These are phyloP conservation scores for Capronia coronata DNA, from an alignment of 2,329 filamentous ascomycete genomes.

Conservation along the genomic window DNA sequence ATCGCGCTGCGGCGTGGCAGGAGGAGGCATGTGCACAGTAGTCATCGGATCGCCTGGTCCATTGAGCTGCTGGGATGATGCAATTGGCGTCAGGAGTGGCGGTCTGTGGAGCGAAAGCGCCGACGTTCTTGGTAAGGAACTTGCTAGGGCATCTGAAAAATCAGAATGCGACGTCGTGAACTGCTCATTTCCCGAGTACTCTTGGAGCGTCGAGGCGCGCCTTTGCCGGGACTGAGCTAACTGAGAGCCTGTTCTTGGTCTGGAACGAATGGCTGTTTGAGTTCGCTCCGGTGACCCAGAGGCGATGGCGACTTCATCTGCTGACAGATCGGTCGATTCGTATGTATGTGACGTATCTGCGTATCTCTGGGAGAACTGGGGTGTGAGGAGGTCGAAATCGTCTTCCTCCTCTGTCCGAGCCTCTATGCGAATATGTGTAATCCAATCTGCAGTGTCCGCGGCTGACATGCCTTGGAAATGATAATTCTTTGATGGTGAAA, in stretches of 20 bases:
- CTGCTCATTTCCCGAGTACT: constrained; percentile 58
- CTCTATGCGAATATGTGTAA: constrained; percentile 69
- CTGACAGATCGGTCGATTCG: constrained; percentile 39
- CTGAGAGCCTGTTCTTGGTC: constrained; percentile 14
- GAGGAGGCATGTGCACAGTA: constrained; percentile 41
- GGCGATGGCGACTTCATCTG: constrained; percentile 33
- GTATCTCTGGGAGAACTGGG: constrained; percentile 25
- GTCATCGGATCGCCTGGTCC: neutral
- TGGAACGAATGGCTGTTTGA: neutral
- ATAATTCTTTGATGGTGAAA: constrained; percentile 84
- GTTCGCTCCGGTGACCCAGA: constrained; percentile 5
- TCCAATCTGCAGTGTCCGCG: constrained; percentile 78
- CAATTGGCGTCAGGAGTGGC: constrained; percentile 31
- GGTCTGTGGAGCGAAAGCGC: constrained; percentile 22
- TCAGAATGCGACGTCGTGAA: constrained; percentile 72
- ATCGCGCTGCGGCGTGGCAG: constrained; percentile 49
- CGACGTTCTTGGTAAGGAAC: constrained; percentile 27
- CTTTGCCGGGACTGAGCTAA: constrained; percentile 15
- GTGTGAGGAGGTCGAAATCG: constrained; percentile 60
- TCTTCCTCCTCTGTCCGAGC: constrained; percentile 84
- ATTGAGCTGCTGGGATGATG: constrained; percentile 26
- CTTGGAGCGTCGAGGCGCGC: constrained; percentile 38
- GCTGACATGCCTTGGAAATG: constrained; percentile 73
- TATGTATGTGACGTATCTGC: constrained; percentile 33
- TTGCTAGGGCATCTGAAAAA: constrained; percentile 59